Conservation (phyloP, 192 early-diverging fungal species). For the Kappamyces sp. region DNA sequence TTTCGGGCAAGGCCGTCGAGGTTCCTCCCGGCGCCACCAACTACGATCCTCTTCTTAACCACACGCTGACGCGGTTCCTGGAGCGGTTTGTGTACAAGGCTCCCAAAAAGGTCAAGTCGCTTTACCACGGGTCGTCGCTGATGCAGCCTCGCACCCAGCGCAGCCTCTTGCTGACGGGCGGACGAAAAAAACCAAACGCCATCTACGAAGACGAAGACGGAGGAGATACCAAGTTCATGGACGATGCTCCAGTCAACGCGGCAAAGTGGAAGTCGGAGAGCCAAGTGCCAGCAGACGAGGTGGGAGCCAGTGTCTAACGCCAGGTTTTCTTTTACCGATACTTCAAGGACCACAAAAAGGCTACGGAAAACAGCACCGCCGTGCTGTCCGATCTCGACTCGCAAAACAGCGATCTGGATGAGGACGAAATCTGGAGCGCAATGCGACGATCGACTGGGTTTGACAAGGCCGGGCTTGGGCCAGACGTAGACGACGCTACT, state of each 20-base stretch:
- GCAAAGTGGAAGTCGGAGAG: constrained; percentile 53
- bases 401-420: constrained; percentile 52
- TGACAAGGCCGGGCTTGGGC: constrained; percentile 41
- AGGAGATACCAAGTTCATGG: constrained; percentile 24
- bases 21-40: constrained; percentile 56
- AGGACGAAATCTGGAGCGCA: constrained; percentile 86
- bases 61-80: constrained; percentile 87
- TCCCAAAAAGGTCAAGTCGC: constrained; percentile 64
- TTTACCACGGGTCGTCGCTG: constrained; percentile 55
- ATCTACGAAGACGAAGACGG: constrained; percentile 60
- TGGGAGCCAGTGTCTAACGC: constrained; percentile 15
- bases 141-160: constrained; percentile 46
- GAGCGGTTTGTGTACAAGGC: constrained; percentile 94
- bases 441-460: constrained; percentile 60
- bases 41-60: constrained; percentile 75
- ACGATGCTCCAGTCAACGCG: constrained; percentile 63
- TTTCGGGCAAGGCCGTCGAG: constrained; percentile 61
- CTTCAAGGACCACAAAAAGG: constrained; percentile 58
- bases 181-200: constrained; percentile 52
- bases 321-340: constrained; percentile 72
- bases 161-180: constrained; percentile 45
- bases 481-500: constrained; percentile 44
- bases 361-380: constrained; percentile 13
- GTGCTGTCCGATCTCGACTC: constrained; percentile 37
- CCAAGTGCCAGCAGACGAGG: constrained; percentile 69